A percentile compares a stretch with the other conserved stretches of the same genome.
Evolutionary conservation across 2,329 filamentous ascomycete genomes (phyloP).

Genomic region (Dactylellina parvicollis): DNA sequence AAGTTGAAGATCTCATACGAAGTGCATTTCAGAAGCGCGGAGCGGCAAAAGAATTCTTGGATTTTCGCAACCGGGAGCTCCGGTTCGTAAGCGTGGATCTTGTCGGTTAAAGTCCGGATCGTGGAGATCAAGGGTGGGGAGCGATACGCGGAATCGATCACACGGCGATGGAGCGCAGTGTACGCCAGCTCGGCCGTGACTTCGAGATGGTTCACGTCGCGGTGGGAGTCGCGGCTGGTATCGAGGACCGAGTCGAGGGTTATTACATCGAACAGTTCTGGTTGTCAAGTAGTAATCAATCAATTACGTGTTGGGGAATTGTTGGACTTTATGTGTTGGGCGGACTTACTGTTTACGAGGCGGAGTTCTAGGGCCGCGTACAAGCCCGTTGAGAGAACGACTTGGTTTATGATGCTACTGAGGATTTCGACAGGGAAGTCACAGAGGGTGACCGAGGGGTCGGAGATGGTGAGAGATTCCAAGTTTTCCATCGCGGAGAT

Average conservation of each 20-base stretch:
- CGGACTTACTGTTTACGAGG: conserved; percentile 36
- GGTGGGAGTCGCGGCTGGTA: conserved; percentile 10
- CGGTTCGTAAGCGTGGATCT: conserved; percentile 13
- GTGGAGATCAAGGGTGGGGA: conserved; percentile 14
- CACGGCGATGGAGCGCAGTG: conserved; percentile 24
- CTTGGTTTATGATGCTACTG: conserved; percentile 25
- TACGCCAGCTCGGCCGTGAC: conserved; percentile 16
- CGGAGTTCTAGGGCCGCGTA: conserved; percentile 39
- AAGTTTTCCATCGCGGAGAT: conserved; percentile 9
- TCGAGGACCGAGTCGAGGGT: conserved; percentile 38
- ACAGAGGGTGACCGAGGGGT: neutral
- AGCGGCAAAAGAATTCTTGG: conserved; percentile 8
- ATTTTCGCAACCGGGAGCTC: conserved; percentile 3
- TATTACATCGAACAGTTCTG: conserved; percentile 37
- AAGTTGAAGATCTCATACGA: conserved; percentile 24
- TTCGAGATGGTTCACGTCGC: conserved; percentile 1
- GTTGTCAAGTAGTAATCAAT: neutral
- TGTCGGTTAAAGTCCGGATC: conserved; percentile 12
- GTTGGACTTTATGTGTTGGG: conserved; percentile 26
- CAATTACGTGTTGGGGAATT: neutral
- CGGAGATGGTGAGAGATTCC: conserved; percentile 24
- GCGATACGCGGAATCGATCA: conserved; percentile 18
- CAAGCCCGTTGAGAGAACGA: conserved; percentile 28
- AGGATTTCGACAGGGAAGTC: conserved; percentile 39
- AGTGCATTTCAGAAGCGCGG: neutral